These are phyloP conservation scores for Hippophae rhamnoides DNA, from an alignment of 306 rosid genomes.

Conservation along the genomic window DNA sequence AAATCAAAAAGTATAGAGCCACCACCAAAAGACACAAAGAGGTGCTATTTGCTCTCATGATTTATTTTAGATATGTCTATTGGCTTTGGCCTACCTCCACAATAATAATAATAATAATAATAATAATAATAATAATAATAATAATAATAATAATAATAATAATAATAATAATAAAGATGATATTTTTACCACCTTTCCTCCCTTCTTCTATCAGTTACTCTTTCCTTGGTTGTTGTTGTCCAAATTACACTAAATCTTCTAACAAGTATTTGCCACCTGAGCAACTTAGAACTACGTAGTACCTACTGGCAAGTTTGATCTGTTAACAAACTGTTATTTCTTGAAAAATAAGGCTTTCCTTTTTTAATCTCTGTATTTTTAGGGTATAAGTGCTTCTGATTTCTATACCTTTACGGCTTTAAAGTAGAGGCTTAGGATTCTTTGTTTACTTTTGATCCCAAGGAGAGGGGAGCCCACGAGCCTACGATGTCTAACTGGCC, in stretches of 20 bases:
- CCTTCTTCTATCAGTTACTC: slow-evolving; percentile 10
- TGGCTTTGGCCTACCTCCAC: too few relatives aligned
- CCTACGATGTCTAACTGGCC: too few relatives aligned
- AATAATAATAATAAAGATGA: slow-evolving; percentile 2
- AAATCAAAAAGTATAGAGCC: too few relatives aligned
- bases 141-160: slow-evolving; percentile 7
- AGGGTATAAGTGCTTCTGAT: too few relatives aligned
- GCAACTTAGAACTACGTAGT: slow-evolving; percentile 15
- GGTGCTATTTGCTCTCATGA: too few relatives aligned
- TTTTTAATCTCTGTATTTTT: too few relatives aligned
- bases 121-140: slow-evolving; percentile 3
- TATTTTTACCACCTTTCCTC: slow-evolving; percentile 3
- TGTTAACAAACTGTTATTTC: slow-evolving; percentile 32
- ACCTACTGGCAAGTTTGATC: slow-evolving; percentile 25
- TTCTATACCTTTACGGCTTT: too few relatives aligned
- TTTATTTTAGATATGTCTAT: too few relatives aligned
- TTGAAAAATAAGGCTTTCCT: slow-evolving; percentile 31
- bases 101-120: slow-evolving; percentile 2
- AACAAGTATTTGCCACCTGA: slow-evolving; percentile 17
- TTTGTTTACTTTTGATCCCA: too few relatives aligned
- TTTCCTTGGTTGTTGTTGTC: neutral
- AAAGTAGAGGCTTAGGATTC: too few relatives aligned
- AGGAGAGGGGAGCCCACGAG: too few relatives aligned
- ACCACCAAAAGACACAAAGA: too few relatives aligned
- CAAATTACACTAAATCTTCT: neutral